Percentiles rank a stretch among this genome's conserved stretches.
Conservation (phyloP, 2,329 filamentous ascomycete genomes). For the Coleophoma crateriformis region DNA sequence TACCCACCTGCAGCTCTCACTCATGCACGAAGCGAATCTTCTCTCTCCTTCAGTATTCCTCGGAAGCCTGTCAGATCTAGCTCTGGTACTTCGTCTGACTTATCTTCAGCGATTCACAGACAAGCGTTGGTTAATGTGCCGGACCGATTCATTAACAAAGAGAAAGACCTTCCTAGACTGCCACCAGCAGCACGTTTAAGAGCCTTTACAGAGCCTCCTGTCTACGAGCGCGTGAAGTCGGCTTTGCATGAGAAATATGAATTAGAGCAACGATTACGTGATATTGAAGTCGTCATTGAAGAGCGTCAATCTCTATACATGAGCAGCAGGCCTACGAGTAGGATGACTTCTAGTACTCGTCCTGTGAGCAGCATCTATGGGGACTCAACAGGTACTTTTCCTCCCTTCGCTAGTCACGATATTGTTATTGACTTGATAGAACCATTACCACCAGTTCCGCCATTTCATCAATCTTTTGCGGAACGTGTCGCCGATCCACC, state of each 20-base stretch:
- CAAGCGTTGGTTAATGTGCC: constrained; percentile 18
- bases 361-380: constrained; percentile 19
- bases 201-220: constrained; percentile 21
- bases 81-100: constrained; percentile 18
- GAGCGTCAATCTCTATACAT: constrained; percentile 55
- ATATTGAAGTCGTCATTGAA: constrained; percentile 51
- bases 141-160: constrained; percentile 17
- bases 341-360: constrained; percentile 13
- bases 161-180: constrained; percentile 15
- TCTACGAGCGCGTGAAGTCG: constrained; percentile 24
- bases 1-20: constrained; percentile 10
- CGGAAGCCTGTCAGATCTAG: constrained; percentile 23
- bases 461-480: constrained; percentile 39
- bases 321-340: constrained; percentile 22
- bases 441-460: constrained; percentile 47
- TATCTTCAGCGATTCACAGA: constrained; percentile 12
- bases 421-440: constrained; percentile 5
- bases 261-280: constrained; percentile 50
- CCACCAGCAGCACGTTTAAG: constrained; percentile 21
- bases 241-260: constrained; percentile 37
- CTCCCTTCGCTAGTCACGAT: background rate
- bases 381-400: constrained; percentile 15
- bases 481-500: constrained; percentile 26
- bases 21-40: constrained; percentile 22
- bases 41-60: constrained; percentile 21